Percentiles rank a stretch among this genome's conserved stretches.
phyloP scores from a whole-genome alignment of 73 alveolate genomes.

The Tetrahymena thermophila region DNA sequence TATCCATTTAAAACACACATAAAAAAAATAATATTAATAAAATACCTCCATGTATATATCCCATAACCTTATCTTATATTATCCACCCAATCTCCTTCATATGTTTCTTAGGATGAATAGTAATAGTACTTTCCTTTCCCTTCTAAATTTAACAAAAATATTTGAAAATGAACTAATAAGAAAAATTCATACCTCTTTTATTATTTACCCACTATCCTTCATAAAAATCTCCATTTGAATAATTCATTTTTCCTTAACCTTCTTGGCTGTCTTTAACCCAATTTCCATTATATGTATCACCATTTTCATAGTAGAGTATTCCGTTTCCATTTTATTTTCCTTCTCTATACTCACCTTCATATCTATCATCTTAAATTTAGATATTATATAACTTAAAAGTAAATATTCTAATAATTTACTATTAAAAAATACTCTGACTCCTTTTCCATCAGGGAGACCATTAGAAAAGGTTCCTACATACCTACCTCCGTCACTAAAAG shows the following conservation, averaged over 20 bases:
- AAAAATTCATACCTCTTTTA: background rate
- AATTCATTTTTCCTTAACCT: conserved; percentile 35
- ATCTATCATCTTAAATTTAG: conserved; percentile 47
- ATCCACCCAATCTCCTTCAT: conserved; percentile 42
- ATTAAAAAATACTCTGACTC: conserved; percentile 7
- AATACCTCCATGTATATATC: background rate
- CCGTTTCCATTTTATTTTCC: conserved; percentile 35
- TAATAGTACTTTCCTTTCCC: background rate
- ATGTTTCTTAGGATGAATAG: conserved; percentile 9
- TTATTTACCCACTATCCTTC: conserved; percentile 65
- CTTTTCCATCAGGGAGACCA: conserved; percentile 33
- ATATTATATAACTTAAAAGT: conserved; percentile 15
- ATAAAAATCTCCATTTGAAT: conserved; percentile 40
- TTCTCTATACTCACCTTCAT: conserved; percentile 41
- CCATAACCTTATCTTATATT: conserved; percentile 39
- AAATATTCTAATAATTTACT: conserved; percentile 16
- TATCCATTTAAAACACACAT: background rate
- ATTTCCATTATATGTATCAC: conserved; percentile 10
- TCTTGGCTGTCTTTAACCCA: conserved; percentile 29
- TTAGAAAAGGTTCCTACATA: conserved; percentile 36
- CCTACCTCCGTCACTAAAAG: conserved; percentile 25
- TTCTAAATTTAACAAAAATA: background rate
- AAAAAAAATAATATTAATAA: background rate
- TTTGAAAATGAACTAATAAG: background rate
- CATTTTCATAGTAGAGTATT: conserved; percentile 18